Base-by-base conservation (phyloP, 176 grass and related monocot genomes). In the Avena eriantha region DNA sequence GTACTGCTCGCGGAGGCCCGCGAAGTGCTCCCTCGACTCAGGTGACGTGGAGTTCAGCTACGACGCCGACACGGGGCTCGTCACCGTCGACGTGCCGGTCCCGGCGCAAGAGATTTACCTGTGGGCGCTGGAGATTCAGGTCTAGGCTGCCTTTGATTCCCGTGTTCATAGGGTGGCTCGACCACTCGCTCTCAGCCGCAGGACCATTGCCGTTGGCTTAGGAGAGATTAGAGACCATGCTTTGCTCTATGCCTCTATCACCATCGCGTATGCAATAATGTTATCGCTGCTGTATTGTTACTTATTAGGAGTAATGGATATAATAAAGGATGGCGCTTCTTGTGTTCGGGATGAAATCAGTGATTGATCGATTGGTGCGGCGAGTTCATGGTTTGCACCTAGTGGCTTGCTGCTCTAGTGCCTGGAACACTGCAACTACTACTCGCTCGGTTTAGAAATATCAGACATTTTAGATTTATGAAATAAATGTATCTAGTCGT, bases 21-120 rank as follows among this genome's bases (percentile, higher is more conserved):
- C 59, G 55, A 92, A 63, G 21, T 98, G 93, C 69, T 21, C 26
- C 4, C 13, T 95, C 23, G 91, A 93, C 90, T 74, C 77, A 7
- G 85, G 3, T 8, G 86, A 94, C 8, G 80, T 89, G 46, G 79
- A 68, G 54, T 93, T 95, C 81, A 22, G 36, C 72, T 93, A 92
- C 43, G 88, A 95, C 36, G 23, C 49, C 0, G 66, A 22, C 17
- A 89, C 67, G 3, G 91, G 95, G 4, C 89, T 98, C 22, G n/a
- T 95, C 63, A 55, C 68, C 46, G 33, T 95, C 8, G 74, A 98
- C 12, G 23, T 98, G 51, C 93, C 96, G 0, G 81, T 84, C 56
- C 88, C 96, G 55, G 86, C 92, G 81, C 10, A 91, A 83, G 96
- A 95, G 56, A 43, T 92, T 80, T 87, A 95, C 90, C 76, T 34